These are phyloP conservation scores for Pyricularia sp. DNA, from an alignment of 2,329 filamentous ascomycete species.

Conservation along the genomic window DNA sequence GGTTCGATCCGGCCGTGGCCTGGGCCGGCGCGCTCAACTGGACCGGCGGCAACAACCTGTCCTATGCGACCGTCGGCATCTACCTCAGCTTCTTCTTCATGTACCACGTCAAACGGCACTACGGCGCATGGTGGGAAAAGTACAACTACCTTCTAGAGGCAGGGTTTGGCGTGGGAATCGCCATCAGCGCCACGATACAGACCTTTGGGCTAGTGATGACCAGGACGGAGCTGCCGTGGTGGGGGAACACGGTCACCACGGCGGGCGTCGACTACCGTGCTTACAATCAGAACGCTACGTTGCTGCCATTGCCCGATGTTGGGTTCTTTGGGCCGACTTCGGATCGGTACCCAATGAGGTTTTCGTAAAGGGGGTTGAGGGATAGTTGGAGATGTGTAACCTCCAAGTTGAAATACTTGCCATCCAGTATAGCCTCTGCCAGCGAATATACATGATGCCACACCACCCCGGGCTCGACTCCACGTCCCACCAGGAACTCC, in stretches of 20 bases:
- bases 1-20: constrained; percentile 30
- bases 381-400: neutral
- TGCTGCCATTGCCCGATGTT: constrained; percentile 19
- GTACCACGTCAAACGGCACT: constrained; percentile 28
- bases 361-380: neutral
- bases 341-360: constrained; percentile 7
- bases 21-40: constrained; percentile 33
- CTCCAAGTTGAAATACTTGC: too few species aligned
- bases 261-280: constrained; percentile 18
- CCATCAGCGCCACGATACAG: constrained; percentile 30
- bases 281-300: constrained; percentile 13
- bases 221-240: constrained; percentile 28
- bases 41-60: constrained; percentile 28
- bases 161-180: constrained; percentile 30
- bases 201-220: constrained; percentile 32
- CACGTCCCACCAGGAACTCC: too few species aligned
- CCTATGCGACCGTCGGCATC: constrained; percentile 32
- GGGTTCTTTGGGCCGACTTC: constrained; percentile 23
- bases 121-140: constrained; percentile 33
- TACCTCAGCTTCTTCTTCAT: constrained; percentile 31
- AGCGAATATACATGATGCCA: too few species aligned
- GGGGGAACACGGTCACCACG: constrained; percentile 34
- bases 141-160: constrained; percentile 37
- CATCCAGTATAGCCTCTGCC: too few species aligned
- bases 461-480: too few species aligned